Base-by-base conservation (phyloP, 2,329 filamentous ascomycete species). In the Diaporthe vaccinii region DNA sequence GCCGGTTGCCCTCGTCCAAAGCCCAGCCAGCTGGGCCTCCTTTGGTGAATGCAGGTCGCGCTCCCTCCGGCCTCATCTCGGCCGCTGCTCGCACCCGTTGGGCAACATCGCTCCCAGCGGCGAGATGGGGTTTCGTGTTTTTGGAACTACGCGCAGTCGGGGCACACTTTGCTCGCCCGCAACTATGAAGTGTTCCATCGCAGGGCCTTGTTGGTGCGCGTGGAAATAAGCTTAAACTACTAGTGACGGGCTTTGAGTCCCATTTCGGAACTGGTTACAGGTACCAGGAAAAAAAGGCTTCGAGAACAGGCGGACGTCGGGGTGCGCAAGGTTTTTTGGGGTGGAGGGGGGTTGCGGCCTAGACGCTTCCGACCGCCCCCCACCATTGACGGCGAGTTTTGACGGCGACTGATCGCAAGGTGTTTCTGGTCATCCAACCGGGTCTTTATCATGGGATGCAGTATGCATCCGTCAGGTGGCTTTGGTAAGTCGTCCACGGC, bases 401-500 rank as follows among this genome's bases (percentile, higher is more conserved):
- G 46, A 36, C 49, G 44, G 46, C 65, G 22, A 68, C 41, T 62
- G 57, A 73, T 73, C 46, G 34, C 53, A 65, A 62, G 70, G 51
- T 53, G 31, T 31, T 61, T 72, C 44, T 72, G 57, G 58, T 51
- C 34, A 22, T 62, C 70, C 58, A 73, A 65, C 58, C 70, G 70
- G 70, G 70, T 53, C 70, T 73, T 65, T 59, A 46, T 65, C 36
- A 55, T 49, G 70, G 58, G 58, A 61, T 73, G 70, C 70, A 73
- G 58, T 39, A 53, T 73, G 70, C 70, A 53, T 20, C 58, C 51
- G 70, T 62, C 58, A 71, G 70, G 57, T 65, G 46, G 44, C 36
- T 34, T 73, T 49, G 49, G 70, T 36, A 62, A 53, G 51, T 73
- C 25, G 70, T 73, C 46, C 57, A 65, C 65, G 70, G 70, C 58